Base-by-base conservation (phyloP, 768 basidiomycete species). In the Kwoniella sp. region DNA sequence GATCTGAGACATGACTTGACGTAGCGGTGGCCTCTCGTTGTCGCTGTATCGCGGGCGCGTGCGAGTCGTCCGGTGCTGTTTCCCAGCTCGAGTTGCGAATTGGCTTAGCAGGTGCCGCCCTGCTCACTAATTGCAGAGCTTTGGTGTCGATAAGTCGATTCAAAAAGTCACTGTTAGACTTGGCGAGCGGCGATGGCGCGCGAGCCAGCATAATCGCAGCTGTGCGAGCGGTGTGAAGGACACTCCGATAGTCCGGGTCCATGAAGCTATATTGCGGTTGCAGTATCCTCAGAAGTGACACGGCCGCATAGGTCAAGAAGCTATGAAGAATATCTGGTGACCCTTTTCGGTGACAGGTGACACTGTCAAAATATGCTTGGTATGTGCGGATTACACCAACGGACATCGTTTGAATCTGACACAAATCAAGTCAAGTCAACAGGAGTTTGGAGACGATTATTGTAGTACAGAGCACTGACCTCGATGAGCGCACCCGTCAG, bases 271-370 rank as follows among this genome's bases (percentile, higher is more conserved):
- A 57, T 22, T 24, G 55, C 1, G 61, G 21, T 19, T 62, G 50
- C 3, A 58, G 29, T 19, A 64, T 54, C 36, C 68, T 62, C 26
- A 76, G 52, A 0, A 76, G 26, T 0, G 74, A 76, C 7, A 68
- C 68, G 12, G 70, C 71, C 0, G 71, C 74, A 49, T 73, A 76
- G 26, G 71, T 76, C n/a, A 76, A 54, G 27, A 63, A 64, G n/a
- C 68, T 76, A 44, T 64, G 65, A 5, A 67, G 57, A 33, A 73
- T 68, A 30, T 76, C 74, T 17, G 71, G 71, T 26, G 63, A 65
- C 19, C 74, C 69, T 29, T 63, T 60, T 5, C 49, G 54, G 13
- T 53, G 47, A 13, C 64, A 21, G 58, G 24, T 4, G 21, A 25
- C 24, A 15, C 17, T 48, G 24, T 72, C 68, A 19, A 67, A 50